Evolutionary conservation across 2,329 filamentous ascomycete genomes (phyloP), one percentile per base, ranked within the genome.

Genomic region (Diaporthe batatas): DNA sequence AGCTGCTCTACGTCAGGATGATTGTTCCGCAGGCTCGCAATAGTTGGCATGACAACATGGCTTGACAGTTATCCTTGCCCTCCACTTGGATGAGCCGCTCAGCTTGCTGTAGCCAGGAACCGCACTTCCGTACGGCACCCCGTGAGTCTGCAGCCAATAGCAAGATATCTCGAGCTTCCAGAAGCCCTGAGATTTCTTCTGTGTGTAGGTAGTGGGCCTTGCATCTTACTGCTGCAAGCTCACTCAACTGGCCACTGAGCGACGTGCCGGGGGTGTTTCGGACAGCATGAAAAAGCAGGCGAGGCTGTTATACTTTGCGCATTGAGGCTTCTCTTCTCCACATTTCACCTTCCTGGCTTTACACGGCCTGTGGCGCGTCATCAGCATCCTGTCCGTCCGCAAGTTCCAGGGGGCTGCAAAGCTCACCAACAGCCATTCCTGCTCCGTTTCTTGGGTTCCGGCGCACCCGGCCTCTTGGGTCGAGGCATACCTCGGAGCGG

Each of bases 331-430:
- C 79, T 93, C 91, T 81, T 96, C 94, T 75, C 92, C 93, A 82
- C 93, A 96, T 85, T 95, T 95, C 75, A 84, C 81, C 74, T 84
- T 96, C 74, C 92, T 89, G 75, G 89, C 88, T 84, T 95, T 95
- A 84, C 93, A 95, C 16, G 92, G 92, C 92, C 92, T 94, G 71
- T 59, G 25, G 25, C 62, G 39, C 51, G 23, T 44, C 36, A 36
- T 75, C 44, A 72, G 71, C 23, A 25, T 68, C 23, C 64, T 51
- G 44, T 59, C 29, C 25, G 21, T 23, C 18, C 14, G 18, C 29
- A 47, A 16, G 44, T 51, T 21, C 51, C 29, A 36, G 42, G 54
- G 54, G 42, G 32, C 23, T 64, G 36, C 18, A 55, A 62, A 44
- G 65, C 84, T 82, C 82, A 91, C 91, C 91, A 92, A 80, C 91